Conservation (phyloP, 352 stramenopile species). For the Globisporangium canariense region DNA sequence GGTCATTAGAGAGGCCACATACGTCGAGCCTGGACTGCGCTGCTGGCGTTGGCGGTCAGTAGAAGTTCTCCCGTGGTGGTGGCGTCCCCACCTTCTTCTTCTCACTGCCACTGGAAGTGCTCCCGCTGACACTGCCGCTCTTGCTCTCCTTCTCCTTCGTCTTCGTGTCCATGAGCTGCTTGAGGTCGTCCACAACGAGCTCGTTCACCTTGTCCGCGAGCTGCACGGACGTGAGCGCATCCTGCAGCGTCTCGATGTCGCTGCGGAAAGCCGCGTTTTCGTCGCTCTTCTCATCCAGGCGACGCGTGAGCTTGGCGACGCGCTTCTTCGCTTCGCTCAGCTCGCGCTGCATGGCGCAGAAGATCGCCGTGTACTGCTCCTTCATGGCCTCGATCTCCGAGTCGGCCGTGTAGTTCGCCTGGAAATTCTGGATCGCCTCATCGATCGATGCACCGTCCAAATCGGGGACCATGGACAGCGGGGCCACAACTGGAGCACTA, state of each 20-base stretch:
- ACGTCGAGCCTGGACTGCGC: no score
- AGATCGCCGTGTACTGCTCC: constrained; percentile 61
- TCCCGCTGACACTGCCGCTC: not conserved
- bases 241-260: constrained; percentile 65
- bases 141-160: constrained; percentile 12
- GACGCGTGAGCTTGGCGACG: constrained; percentile 39
- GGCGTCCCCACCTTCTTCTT: constrained; percentile 3
- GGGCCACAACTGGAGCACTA: not conserved
- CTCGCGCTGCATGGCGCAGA: constrained; percentile 59
- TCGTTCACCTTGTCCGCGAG: constrained; percentile 61
- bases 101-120: not conserved
- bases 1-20: not conserved
- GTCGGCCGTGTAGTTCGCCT: constrained; percentile 13
- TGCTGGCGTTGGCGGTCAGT: constrained; percentile 7
- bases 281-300: constrained; percentile 56
- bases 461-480: constrained; percentile 16
- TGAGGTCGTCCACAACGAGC: constrained; percentile 47
- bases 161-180: constrained; percentile 28
- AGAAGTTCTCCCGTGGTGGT: constrained; percentile 15
- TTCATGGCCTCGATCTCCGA: constrained; percentile 35
- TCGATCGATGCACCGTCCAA: constrained; percentile 31
- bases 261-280: constrained; percentile 54
- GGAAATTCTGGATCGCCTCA: constrained; percentile 51
- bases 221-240: constrained; percentile 58
- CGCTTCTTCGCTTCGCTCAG: constrained; percentile 57